Evolutionary conservation across 306 rosid species (phyloP).

Genomic region (Benincasa hispida): DNA sequence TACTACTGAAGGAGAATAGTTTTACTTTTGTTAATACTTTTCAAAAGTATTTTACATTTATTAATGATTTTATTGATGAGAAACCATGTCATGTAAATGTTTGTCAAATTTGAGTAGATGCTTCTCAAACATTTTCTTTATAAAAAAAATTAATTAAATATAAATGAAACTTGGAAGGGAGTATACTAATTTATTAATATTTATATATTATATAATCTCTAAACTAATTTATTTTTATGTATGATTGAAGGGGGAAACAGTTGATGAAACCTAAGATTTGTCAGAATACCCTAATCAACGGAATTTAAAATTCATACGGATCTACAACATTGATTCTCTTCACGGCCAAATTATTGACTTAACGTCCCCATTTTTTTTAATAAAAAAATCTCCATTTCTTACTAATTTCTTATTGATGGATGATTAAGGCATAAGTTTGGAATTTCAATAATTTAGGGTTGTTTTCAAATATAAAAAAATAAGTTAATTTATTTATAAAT

Average conservation of each 20-base stretch:
- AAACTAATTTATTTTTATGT: background rate
- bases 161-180: background rate
- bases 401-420: background rate
- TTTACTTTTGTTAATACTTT: background rate
- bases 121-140: background rate
- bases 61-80: background rate
- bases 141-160: too few species aligned
- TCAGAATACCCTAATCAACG: background rate
- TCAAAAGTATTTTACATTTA: background rate
- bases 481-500: too few species aligned
- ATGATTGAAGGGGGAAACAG: background rate
- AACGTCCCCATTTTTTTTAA: too few species aligned
- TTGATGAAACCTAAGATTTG: background rate
- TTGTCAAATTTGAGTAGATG: background rate
- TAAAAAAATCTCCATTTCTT: background rate
- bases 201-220: background rate
- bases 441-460: too few species aligned
- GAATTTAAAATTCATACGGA: background rate
- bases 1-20: too few species aligned
- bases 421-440: too few species aligned
- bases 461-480: too few species aligned
- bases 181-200: background rate
- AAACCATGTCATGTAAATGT: background rate
- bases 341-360: background rate
- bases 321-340: background rate